phyloP scores from a whole-genome alignment of 1,284 basidiomycete species.

The Naganishia albida region DNA sequence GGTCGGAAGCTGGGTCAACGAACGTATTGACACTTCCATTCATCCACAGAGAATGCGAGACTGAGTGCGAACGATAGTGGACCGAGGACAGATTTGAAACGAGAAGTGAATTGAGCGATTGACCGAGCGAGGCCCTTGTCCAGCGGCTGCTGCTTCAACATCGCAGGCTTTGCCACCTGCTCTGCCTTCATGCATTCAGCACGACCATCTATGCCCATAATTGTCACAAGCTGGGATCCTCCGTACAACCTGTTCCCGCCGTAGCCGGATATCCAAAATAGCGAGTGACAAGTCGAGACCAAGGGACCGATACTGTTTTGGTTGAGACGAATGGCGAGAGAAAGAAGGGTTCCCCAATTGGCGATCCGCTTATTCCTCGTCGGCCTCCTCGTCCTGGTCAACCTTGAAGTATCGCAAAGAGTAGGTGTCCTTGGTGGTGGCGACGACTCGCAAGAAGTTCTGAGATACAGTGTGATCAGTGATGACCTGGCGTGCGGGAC shows the following conservation, averaged over 20 bases:
- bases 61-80: too few species aligned
- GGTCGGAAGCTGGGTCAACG: too few species aligned
- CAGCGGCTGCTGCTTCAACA: too few species aligned
- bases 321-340: background rate
- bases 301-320: constrained; percentile 18
- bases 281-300: constrained; percentile 4
- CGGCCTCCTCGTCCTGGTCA: constrained; percentile 65
- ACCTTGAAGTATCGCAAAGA: constrained; percentile 93
- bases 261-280: constrained; percentile 13
- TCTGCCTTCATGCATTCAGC: too few species aligned
- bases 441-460: constrained; percentile 66
- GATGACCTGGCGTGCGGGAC: background rate
- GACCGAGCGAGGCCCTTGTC: too few species aligned
- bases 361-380: constrained; percentile 49
- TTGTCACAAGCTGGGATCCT: constrained; percentile 15
- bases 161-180: background rate
- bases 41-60: too few species aligned
- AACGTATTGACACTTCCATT: too few species aligned
- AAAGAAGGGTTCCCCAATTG: background rate
- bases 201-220: constrained; percentile 17
- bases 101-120: too few species aligned
- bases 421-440: constrained; percentile 84
- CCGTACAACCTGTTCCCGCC: constrained; percentile 20
- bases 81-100: too few species aligned
- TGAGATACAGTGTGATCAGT: constrained; percentile 28